Base-by-base conservation (phyloP, 805 yeast genomes). In the Wickerhamiella alocasiicola region DNA sequence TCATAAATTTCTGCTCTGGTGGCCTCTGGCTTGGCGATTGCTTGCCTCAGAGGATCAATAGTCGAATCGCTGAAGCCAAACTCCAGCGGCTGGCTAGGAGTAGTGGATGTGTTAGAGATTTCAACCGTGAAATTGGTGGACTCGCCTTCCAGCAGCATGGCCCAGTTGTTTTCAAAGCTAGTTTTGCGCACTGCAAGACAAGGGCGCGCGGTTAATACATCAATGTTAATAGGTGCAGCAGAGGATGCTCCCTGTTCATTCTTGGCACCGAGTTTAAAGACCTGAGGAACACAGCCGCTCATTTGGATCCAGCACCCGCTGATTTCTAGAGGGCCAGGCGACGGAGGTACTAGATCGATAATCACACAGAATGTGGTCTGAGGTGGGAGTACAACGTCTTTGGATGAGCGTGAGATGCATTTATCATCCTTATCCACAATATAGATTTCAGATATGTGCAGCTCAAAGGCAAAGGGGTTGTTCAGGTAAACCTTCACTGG, bases 71-170 rank as follows among this genome's bases (percentile, higher is more conserved):
- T 65, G 49, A 76, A 76, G 5, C 75, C 70, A 46, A 80, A 76
- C 3, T 75, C 66, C 25, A 83, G 49, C 37, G 69, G 65, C 41
- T 76, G 71, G 32, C 79, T 73, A 1, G 66, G 52, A 3, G 77
- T 75, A 4, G 59, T 53, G 0, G 88, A 76, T 15, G 68, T 64
- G 55, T 84, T 83, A 36, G 68, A 66, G 24, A 84, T 57, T 1
- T 59, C 55, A 4, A 82, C 55, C 1, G 66, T 60, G 44, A 81
- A 72, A 1, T 54, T 47, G 38, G 65, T 66, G 30, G 64, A 61
- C 50, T 84, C 91, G 6, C 95, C 95, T 53, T 83, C 94, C 9
- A 84, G 58, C 12, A 83, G 58, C 83, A 82, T 78, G 3, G 78
- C 51, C 75, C 82, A 77, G 3, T 74, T 74, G 49, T 76, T 77